Evolutionary conservation across 148 eudicot genomes (phyloP).

Genomic region (Tetragonia tetragonoides): DNA sequence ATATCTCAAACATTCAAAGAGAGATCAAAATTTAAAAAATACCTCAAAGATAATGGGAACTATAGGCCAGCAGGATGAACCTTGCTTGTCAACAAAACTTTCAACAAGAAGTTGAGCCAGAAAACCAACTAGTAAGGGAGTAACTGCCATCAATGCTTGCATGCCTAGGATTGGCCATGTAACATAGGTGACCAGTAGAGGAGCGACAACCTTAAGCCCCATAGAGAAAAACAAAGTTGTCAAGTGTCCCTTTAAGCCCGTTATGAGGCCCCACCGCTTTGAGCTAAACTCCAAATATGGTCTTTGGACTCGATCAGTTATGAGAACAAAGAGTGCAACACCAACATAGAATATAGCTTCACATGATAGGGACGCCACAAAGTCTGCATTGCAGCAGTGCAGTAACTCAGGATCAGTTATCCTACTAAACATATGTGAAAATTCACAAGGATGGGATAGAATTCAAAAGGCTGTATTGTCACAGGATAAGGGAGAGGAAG

Average conservation of each 20-base stretch:
- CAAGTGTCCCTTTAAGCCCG: constrained; percentile 65
- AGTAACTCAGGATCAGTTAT: background rate
- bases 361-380: constrained; percentile 47
- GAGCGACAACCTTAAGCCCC: constrained; percentile 68
- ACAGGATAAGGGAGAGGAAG: too few species aligned
- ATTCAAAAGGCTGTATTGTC: too few species aligned
- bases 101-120: constrained; percentile 63
- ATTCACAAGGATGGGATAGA: background rate
- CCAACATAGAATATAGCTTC: constrained; percentile 72
- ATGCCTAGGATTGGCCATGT: constrained; percentile 73
- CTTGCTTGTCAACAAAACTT: constrained; percentile 34
- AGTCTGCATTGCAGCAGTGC: constrained; percentile 49
- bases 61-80: constrained; percentile 79
- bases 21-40: background rate
- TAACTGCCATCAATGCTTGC: constrained; percentile 53
- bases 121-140: constrained; percentile 63
- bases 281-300: constrained; percentile 71
- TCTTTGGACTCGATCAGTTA: constrained; percentile 65
- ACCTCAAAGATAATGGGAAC: constrained; percentile 89
- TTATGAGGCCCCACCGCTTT: constrained; percentile 69
- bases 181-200: constrained; percentile 44
- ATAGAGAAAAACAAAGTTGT: constrained; percentile 42
- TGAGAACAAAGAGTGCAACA: constrained; percentile 49
- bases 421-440: background rate
- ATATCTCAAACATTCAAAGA: background rate